These are phyloP conservation scores for Cutaneotrichosporon cutaneum DNA, from an alignment of 1,284 basidiomycete genomes.

Conservation along the genomic window DNA sequence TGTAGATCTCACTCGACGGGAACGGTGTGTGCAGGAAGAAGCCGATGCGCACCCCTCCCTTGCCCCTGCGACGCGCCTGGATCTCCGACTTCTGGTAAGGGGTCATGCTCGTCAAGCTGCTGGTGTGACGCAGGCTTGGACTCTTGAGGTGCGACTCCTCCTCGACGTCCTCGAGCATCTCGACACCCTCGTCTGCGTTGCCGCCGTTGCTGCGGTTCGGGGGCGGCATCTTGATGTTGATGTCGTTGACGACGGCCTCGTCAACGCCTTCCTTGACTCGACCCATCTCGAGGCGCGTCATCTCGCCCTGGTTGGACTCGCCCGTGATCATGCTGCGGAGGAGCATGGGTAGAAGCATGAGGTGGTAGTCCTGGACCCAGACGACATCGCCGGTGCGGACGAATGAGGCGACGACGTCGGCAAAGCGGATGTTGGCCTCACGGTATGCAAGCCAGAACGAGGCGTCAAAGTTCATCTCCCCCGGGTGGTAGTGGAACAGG, in stretches of 20 bases:
- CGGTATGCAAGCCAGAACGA: slow-evolving; percentile 97
- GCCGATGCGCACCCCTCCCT: slow-evolving; percentile 75
- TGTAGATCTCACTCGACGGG: slow-evolving; percentile 96
- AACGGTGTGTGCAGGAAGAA: slow-evolving; percentile 99
- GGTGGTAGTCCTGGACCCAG: slow-evolving; percentile 97
- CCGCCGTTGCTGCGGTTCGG: neutral
- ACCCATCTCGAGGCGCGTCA: slow-evolving; percentile 66
- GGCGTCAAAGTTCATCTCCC: slow-evolving; percentile 99
- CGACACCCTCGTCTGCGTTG: slow-evolving; percentile 39
- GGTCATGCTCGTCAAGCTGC: slow-evolving; percentile 33
- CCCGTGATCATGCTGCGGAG: slow-evolving; percentile 84
- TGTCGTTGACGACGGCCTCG: slow-evolving; percentile 57
- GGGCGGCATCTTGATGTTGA: slow-evolving; percentile 29
- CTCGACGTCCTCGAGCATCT: slow-evolving; percentile 42
- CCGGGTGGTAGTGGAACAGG: slow-evolving; percentile 97
- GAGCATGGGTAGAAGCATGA: slow-evolving; percentile 96
- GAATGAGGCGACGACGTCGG: slow-evolving; percentile 77
- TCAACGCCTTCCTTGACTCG: slow-evolving; percentile 72
- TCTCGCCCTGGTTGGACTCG: slow-evolving; percentile 60
- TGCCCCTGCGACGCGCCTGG: slow-evolving; percentile 48
- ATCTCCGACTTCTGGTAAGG: slow-evolving; percentile 48
- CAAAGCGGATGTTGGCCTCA: slow-evolving; percentile 93
- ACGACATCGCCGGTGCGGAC: slow-evolving; percentile 86
- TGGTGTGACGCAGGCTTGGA: slow-evolving; percentile 22
- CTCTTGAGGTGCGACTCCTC: slow-evolving; percentile 39